Percentiles rank a stretch among this genome's conserved stretches.
phyloP scores from a whole-genome alignment of 768 basidiomycete genomes.

The Mycena capillaripes region DNA sequence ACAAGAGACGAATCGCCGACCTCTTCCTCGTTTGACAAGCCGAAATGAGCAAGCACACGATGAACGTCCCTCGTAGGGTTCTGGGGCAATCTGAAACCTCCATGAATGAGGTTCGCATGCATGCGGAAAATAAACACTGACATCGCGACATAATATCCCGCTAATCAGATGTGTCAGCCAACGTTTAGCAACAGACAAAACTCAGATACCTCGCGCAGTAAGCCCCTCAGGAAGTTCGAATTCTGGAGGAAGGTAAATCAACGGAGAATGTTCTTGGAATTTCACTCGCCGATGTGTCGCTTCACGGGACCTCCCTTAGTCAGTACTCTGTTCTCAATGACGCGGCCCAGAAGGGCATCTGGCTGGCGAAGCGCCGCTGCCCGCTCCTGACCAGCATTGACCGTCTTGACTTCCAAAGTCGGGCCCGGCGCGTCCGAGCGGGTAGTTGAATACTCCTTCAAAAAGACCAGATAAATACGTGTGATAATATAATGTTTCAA shows the following conservation, averaged over 20 bases:
- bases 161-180: slow-evolving; percentile 2
- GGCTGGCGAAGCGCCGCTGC: slow-evolving; percentile 52
- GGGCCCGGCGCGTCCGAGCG: slow-evolving; percentile 15
- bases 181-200: no score
- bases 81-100: slow-evolving; percentile 49
- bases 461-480: background rate
- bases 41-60: slow-evolving; percentile 53
- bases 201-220: slow-evolving; percentile 41
- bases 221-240: slow-evolving; percentile 51
- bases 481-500: background rate
- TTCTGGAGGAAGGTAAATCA: slow-evolving; percentile 36
- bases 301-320: slow-evolving; percentile 55
- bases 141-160: slow-evolving; percentile 64
- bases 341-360: slow-evolving; percentile 53
- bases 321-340: slow-evolving; percentile 54
- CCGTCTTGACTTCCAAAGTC: slow-evolving; percentile 45
- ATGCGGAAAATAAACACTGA: slow-evolving; percentile 28
- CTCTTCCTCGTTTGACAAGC: slow-evolving; percentile 54
- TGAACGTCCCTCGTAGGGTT: slow-evolving; percentile 57
- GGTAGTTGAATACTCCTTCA: slow-evolving; percentile 48
- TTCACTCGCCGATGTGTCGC: slow-evolving; percentile 54
- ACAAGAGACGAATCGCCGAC: slow-evolving; percentile 32
- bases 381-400: slow-evolving; percentile 48
- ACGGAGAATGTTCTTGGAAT: no score
- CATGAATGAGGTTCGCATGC: background rate